Percentiles rank a stretch among this genome's conserved stretches.
Conservation (phyloP, 2,329 filamentous ascomycete species). For the Ramichloridium luteum region DNA sequence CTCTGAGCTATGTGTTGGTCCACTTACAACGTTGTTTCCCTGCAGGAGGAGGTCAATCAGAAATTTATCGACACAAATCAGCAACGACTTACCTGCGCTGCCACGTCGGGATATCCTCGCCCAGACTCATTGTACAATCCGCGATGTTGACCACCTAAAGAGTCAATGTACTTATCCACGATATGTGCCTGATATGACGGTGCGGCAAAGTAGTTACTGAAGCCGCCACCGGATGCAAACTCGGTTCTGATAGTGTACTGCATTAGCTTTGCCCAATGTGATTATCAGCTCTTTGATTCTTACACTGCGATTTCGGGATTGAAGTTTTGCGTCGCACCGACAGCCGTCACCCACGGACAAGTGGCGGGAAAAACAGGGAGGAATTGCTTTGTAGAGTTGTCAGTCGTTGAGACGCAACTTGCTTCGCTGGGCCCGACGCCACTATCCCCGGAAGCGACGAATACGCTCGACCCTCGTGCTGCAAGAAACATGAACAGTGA, state of each 20-base stretch:
- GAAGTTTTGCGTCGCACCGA: constrained; percentile 10
- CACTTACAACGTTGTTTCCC: constrained; percentile 1
- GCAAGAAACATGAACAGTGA: constrained; percentile 50
- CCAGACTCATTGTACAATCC: constrained; percentile 30
- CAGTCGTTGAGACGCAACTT: constrained; percentile 31
- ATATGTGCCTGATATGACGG: constrained; percentile 31
- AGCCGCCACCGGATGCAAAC: constrained; percentile 25
- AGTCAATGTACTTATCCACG: constrained; percentile 27
- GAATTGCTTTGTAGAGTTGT: constrained; percentile 31
- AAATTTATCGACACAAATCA: no score
- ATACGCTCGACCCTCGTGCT: constrained; percentile 47
- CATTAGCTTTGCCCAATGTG: constrained; percentile 39
- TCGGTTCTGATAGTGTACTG: constrained; percentile 29
- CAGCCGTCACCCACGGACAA: constrained; percentile 33
- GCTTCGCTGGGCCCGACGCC: constrained; percentile 38
- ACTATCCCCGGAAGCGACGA: constrained; percentile 45
- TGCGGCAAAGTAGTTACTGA: constrained; percentile 30
- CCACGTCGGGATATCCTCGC: constrained; percentile 30
- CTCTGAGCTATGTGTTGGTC: no score
- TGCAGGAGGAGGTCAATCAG: no score
- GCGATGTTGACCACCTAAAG: constrained; percentile 26
- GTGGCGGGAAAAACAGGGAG: constrained; percentile 31
- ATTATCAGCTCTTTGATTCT: constrained; percentile 30
- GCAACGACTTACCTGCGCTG: background rate
- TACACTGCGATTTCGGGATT: background rate